Percentiles rank a stretch among this genome's conserved stretches.
Evolutionary conservation across 495 filamentous ascomycete genomes (phyloP).

Genomic region (Parmelia sp.): DNA sequence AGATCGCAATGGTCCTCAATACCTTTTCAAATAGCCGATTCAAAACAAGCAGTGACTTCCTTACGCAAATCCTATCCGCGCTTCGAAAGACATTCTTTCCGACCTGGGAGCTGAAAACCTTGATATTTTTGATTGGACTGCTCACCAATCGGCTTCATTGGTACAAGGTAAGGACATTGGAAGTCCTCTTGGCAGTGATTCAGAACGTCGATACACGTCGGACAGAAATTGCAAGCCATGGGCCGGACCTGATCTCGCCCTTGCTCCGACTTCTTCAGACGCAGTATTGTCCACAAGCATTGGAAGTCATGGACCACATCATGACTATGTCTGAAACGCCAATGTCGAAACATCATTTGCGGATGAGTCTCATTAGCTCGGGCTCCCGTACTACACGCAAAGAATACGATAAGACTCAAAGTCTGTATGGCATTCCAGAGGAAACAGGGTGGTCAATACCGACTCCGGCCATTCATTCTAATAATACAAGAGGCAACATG

Average conservation of each 20-base stretch:
- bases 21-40: slow-evolving; percentile 64
- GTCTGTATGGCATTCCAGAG: slow-evolving; percentile 93
- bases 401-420: slow-evolving; percentile 89
- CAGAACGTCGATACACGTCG: slow-evolving; percentile 92
- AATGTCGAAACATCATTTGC: slow-evolving; percentile 85
- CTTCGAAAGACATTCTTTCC: slow-evolving; percentile 77
- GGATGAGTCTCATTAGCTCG: slow-evolving; percentile 90
- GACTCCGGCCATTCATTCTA: slow-evolving; percentile 81
- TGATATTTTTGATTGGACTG: slow-evolving; percentile 87
- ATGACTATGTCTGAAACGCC: slow-evolving; percentile 89
- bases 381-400: slow-evolving; percentile 80
- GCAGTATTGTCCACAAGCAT: slow-evolving; percentile 82
- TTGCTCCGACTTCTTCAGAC: slow-evolving; percentile 86
- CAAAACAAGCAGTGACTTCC: slow-evolving; percentile 67
- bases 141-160: slow-evolving; percentile 80
- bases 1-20: slow-evolving; percentile 55
- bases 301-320: slow-evolving; percentile 88
- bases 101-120: slow-evolving; percentile 70
- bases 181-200: slow-evolving; percentile 76
- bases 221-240: slow-evolving; percentile 80
- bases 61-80: slow-evolving; percentile 65
- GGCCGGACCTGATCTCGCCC: slow-evolving; percentile 91
- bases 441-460: slow-evolving; percentile 95
- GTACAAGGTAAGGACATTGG: slow-evolving; percentile 89
- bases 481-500: slow-evolving; percentile 80